Evolutionary conservation across 2,329 filamentous ascomycete species (phyloP).

Genomic region (Aspergillus ustus): DNA sequence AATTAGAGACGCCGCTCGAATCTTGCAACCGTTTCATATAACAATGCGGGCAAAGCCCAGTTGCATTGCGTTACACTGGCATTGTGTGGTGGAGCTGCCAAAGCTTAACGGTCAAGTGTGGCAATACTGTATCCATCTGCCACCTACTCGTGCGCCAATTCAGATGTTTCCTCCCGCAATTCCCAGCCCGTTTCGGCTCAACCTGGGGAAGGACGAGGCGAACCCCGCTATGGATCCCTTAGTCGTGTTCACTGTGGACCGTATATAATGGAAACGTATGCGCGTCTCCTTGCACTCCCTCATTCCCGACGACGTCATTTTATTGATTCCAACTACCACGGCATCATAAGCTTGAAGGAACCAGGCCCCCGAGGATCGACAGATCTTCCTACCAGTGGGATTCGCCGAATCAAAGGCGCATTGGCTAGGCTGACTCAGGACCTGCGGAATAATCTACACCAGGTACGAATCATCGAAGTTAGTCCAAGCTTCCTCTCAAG

Average conservation of each 20-base stretch:
- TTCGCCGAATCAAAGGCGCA: not conserved
- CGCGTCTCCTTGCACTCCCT: constrained; percentile 9
- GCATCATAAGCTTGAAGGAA: constrained; percentile 10
- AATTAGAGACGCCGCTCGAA: not conserved
- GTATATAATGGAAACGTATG: not conserved
- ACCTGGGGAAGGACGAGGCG: constrained; percentile 13
- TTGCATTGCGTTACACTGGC: constrained; percentile 32
- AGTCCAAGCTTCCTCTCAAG: constrained; percentile 2
- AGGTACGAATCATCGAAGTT: constrained; percentile 10
- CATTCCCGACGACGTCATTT: constrained; percentile 26
- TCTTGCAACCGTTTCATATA: constrained; percentile 19
- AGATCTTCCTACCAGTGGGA: not conserved
- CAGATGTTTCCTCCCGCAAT: constrained; percentile 10
- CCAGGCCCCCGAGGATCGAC: constrained; percentile 5
- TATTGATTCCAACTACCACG: constrained; percentile 21
- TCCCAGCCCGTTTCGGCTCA: constrained; percentile 9
- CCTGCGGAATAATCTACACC: not conserved
- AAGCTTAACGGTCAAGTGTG: constrained; percentile 16
- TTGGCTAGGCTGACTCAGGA: not conserved
- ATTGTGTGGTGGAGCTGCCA: constrained; percentile 19
- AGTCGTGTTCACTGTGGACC: not conserved
- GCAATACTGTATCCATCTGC: constrained; percentile 16
- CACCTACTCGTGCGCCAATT: constrained; percentile 23
- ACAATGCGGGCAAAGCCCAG: constrained; percentile 26
- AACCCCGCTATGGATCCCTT: constrained; percentile 1